Evolutionary conservation across 148 eudicot species (phyloP).

Genomic region (Rhododendron molle): DNA sequence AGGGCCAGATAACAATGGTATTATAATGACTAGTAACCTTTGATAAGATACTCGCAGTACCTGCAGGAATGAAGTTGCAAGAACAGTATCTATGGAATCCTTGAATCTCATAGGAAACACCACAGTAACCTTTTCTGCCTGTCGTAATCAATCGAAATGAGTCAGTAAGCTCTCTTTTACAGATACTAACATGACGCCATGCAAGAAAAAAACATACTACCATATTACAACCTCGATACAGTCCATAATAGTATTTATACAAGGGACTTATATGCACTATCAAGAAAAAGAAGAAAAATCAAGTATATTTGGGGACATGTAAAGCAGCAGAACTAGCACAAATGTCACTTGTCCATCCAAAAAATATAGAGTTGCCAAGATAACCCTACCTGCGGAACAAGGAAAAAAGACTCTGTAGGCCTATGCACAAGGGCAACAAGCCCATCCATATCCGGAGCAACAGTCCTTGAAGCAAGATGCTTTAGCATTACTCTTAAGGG

Average conservation of each 20-base stretch:
- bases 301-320: background rate
- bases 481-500: slow-evolving; percentile 75
- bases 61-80: slow-evolving; percentile 94
- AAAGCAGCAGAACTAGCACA: background rate
- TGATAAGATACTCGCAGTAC: slow-evolving; percentile 27
- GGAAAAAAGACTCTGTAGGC: slow-evolving; percentile 88
- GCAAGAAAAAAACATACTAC: background rate
- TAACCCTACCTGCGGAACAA: slow-evolving; percentile 63
- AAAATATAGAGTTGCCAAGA: background rate
- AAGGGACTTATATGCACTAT: background rate
- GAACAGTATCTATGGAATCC: slow-evolving; percentile 72
- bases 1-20: background rate
- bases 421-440: slow-evolving; percentile 87
- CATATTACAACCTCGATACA: background rate
- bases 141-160: slow-evolving; percentile 27
- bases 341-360: background rate
- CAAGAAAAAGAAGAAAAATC: background rate
- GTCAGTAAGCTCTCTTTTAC: background rate
- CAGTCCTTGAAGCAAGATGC: slow-evolving; percentile 68
- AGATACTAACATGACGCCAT: background rate
- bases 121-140: slow-evolving; percentile 80
- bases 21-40: background rate
- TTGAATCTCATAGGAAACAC: slow-evolving; percentile 94
- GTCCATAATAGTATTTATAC: background rate
- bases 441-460: slow-evolving; percentile 43